Conservation (phyloP, 176 grass and related monocot genomes). For the Eremochloa ophiuroides region DNA sequence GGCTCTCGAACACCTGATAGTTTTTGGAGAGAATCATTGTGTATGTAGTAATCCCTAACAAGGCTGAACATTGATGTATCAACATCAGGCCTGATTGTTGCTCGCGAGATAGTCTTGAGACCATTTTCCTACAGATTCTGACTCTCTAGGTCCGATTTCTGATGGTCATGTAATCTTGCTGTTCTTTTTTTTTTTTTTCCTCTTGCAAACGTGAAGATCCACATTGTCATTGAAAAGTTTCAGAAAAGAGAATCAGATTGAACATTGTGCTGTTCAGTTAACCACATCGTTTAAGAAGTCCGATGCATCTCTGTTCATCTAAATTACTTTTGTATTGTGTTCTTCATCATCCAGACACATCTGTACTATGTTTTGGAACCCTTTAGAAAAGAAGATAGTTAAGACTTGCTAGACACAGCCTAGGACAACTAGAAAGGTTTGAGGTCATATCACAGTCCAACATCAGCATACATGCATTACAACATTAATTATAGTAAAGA, state of each 20-base stretch:
- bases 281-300: background rate
- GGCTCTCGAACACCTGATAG: background rate
- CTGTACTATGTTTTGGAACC: background rate
- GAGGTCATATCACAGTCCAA: background rate
- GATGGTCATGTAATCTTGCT: background rate
- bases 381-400: background rate
- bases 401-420: background rate
- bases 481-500: background rate
- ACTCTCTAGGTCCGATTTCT: background rate
- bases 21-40: conserved; percentile 30
- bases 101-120: background rate
- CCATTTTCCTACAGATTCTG: background rate
- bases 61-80: conserved; percentile 2
- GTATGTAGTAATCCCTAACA: conserved; percentile 60
- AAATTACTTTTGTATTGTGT: background rate
- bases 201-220: background rate
- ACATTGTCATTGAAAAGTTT: background rate
- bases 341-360: background rate
- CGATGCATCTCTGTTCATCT: background rate
- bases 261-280: background rate
- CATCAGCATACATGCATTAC: background rate
- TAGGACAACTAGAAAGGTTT: background rate
- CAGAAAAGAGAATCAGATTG: background rate
- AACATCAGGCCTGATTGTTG: background rate
- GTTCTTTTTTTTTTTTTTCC: background rate